A percentile compares a stretch with the other conserved stretches of the same genome.
Conservation (phyloP, 345 rosid species). For the Noccaea caerulescens region DNA sequence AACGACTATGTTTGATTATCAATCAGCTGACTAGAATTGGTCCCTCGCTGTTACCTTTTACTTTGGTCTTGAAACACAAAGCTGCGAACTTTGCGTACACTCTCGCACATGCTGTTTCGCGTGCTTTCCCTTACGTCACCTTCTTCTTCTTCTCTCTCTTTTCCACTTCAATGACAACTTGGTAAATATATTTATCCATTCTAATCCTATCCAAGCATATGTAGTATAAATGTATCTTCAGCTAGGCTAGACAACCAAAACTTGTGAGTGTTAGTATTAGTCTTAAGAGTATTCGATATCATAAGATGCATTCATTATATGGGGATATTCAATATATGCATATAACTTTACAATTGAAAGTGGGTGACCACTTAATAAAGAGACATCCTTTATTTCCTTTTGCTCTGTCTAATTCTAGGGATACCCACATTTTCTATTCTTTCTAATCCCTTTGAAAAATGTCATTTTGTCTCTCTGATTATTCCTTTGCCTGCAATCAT, state of each 20-base stretch:
- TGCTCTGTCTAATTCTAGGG: slow-evolving; percentile 47
- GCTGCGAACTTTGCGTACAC: slow-evolving; percentile 45
- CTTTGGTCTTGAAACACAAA: slow-evolving; percentile 45
- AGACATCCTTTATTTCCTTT: slow-evolving; percentile 56
- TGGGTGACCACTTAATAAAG: slow-evolving; percentile 54
- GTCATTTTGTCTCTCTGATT: slow-evolving; percentile 40
- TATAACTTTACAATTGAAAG: slow-evolving; percentile 20
- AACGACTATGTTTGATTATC: slow-evolving; percentile 39
- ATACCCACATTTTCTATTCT: slow-evolving; percentile 38
- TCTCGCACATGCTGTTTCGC: slow-evolving; percentile 48
- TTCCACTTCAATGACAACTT: slow-evolving; percentile 15
- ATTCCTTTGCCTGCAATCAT: slow-evolving; percentile 45
- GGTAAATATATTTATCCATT: not conserved
- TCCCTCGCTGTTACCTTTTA: slow-evolving; percentile 36
- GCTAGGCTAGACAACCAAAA: not conserved
- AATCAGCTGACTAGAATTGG: not conserved
- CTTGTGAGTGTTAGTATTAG: not conserved
- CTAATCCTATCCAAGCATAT: not conserved
- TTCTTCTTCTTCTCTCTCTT: slow-evolving; percentile 24
- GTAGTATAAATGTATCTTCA: not conserved
- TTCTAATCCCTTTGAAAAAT: slow-evolving; percentile 13
- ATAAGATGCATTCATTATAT: not conserved
- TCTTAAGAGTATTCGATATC: not conserved
- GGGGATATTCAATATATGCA: not conserved
- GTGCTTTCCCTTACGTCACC: slow-evolving; percentile 61